Conservation (phyloP, 257 asterid genomes). For the Solanum etuberosum region DNA sequence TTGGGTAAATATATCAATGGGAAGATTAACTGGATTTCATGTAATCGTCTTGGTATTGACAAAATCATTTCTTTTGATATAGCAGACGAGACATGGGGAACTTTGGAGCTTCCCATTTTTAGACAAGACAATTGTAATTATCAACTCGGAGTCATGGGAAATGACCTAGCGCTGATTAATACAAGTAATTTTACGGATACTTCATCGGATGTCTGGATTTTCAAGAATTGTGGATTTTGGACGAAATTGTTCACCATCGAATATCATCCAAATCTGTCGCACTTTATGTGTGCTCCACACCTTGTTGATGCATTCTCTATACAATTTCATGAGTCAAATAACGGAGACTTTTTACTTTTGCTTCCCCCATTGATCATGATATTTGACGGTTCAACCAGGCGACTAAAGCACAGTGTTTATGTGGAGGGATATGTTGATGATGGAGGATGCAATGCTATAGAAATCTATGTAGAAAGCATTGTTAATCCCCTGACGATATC, state of each 20-base stretch:
- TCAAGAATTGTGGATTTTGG: neutral
- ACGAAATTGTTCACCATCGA: neutral
- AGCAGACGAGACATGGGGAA: neutral
- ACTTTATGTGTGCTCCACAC: neutral
- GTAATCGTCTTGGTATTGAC: neutral
- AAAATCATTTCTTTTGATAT: neutral
- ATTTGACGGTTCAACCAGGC: neutral
- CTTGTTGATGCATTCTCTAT: neutral
- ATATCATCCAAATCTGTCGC: neutral
- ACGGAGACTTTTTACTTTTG: neutral
- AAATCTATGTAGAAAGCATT: neutral
- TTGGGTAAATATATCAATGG: neutral
- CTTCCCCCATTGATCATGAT: neutral
- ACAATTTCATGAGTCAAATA: neutral
- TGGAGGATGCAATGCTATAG: neutral
- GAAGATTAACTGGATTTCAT: neutral
- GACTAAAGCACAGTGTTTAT: too few relatives aligned
- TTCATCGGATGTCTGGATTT: neutral
- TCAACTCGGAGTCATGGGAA: neutral
- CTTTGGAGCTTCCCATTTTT: too few relatives aligned
- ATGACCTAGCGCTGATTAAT: neutral
- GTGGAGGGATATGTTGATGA: neutral
- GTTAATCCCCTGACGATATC: neutral
- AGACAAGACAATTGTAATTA: too few relatives aligned
- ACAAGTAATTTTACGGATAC: too few relatives aligned